These are phyloP conservation scores for Calonectria leucothoes DNA, from an alignment of 2,329 filamentous ascomycete species.

Conservation along the genomic window DNA sequence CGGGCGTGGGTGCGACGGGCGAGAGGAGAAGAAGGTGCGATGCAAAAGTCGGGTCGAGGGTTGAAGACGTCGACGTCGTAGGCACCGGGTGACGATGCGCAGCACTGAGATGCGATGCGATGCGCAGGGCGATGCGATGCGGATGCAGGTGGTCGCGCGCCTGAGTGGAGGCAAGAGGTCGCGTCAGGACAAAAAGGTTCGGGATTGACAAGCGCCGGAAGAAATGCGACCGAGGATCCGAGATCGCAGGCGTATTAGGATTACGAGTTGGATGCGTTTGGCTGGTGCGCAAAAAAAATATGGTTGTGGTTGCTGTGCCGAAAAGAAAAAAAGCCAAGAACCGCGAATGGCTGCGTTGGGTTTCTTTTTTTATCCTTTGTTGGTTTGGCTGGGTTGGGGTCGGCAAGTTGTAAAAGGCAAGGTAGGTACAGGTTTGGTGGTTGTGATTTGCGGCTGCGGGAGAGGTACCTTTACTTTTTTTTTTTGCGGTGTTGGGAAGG, in stretches of 20 bases:
- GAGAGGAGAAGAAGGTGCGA: slow-evolving; percentile 25
- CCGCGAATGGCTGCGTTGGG: slow-evolving; percentile 28
- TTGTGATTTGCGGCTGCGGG: slow-evolving; percentile 20
- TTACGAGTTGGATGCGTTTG: background rate
- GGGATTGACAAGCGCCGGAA: slow-evolving; percentile 10
- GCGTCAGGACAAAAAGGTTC: slow-evolving; percentile 1
- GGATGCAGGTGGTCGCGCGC: slow-evolving; percentile 16
- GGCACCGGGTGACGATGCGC: slow-evolving; percentile 17
- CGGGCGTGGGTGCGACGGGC: slow-evolving; percentile 24
- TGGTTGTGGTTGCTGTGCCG: slow-evolving; percentile 34
- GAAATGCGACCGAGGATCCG: slow-evolving; percentile 15
- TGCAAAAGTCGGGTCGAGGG: slow-evolving; percentile 7
- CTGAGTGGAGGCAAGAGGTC: slow-evolving; percentile 7
- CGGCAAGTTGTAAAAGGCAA: slow-evolving; percentile 11
- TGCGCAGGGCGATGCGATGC: background rate
- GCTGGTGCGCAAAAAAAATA: slow-evolving; percentile 26
- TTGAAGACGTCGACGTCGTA: slow-evolving; percentile 8
- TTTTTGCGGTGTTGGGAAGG: slow-evolving; percentile 30
- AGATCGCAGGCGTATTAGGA: slow-evolving; percentile 18
- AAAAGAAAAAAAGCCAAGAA: slow-evolving; percentile 9
- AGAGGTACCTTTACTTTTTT: slow-evolving; percentile 38
- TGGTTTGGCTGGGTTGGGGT: slow-evolving; percentile 26
- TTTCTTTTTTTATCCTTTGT: slow-evolving; percentile 6
- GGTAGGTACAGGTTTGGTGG: slow-evolving; percentile 14
- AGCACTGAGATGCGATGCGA: slow-evolving; percentile 8